Conservation (phyloP, 2,329 filamentous ascomycete species). For the Colletotrichum sublineola region DNA sequence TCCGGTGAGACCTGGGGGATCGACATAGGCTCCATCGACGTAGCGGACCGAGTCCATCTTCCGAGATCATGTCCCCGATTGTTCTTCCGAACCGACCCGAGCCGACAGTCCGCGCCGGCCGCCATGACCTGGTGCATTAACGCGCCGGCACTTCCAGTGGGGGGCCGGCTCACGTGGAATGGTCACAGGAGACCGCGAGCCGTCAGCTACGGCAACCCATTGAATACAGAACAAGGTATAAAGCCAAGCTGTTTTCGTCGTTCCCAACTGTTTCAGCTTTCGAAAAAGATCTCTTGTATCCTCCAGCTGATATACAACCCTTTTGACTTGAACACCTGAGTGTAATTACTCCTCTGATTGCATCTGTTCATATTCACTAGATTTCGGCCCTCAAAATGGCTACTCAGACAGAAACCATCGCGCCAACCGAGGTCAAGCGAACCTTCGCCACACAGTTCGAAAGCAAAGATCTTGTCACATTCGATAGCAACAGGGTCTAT, state of each 20-base stretch:
- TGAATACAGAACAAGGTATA: neutral
- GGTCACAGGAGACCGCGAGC: neutral
- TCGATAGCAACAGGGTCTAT: conserved; percentile 47
- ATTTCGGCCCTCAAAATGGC: conserved; percentile 25
- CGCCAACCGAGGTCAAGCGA: conserved; percentile 18
- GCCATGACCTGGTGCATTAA: neutral
- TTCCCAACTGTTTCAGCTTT: neutral
- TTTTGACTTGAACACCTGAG: neutral
- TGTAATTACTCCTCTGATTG: neutral
- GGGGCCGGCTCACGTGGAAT: neutral
- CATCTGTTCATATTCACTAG: neutral
- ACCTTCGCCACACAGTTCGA: conserved; percentile 44
- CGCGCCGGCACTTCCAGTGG: neutral
- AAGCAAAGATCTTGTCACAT: conserved; percentile 46
- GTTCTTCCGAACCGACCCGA: conserved; percentile 29
- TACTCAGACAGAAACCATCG: conserved; percentile 35
- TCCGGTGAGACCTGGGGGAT: conserved; percentile 3
- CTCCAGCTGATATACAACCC: neutral
- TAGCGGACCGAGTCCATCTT: too few relatives aligned
- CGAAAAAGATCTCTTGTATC: too few relatives aligned
- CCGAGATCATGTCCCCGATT: too few relatives aligned
- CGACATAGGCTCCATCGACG: neutral
- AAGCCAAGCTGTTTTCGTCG: neutral
- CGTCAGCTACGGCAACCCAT: neutral
- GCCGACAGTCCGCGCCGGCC: conserved; percentile 18